Evolutionary conservation across 2,329 filamentous ascomycete genomes (phyloP).

Genomic region (Penicillium brevicompactum): DNA sequence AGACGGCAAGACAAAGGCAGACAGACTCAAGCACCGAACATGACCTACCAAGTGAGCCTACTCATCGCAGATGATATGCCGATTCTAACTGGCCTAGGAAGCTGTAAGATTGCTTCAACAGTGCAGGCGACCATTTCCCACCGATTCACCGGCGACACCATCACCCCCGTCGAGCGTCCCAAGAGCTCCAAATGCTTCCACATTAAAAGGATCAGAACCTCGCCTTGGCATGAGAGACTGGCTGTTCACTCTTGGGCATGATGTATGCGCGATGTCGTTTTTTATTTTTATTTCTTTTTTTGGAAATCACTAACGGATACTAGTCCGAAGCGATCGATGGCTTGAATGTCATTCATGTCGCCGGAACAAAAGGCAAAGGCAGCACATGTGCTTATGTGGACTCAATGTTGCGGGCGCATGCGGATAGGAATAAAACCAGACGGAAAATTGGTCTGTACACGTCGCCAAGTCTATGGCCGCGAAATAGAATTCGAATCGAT

Average conservation of each 20-base stretch:
- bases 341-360: slow-evolving; percentile 14
- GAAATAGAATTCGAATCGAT: slow-evolving; percentile 19
- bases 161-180: neutral
- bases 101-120: neutral
- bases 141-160: neutral
- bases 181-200: neutral
- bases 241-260: neutral
- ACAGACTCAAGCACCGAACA: neutral
- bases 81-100: neutral
- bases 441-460: slow-evolving; percentile 65
- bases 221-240: neutral
- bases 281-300: neutral
- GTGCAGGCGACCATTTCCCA: neutral
- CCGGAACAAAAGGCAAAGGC: slow-evolving; percentile 15
- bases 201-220: neutral
- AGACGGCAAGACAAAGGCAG: no score
- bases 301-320: neutral
- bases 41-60: slow-evolving; percentile 1
- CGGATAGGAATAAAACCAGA: slow-evolving; percentile 4
- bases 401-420: slow-evolving; percentile 4
- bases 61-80: neutral
- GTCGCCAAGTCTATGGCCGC: slow-evolving; percentile 57
- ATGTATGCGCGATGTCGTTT: neutral
- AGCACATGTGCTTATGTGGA: slow-evolving; percentile 14
- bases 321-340: neutral